phyloP scores from a whole-genome alignment of 192 early-diverging fungal species.

The Thamnidium elegans region DNA sequence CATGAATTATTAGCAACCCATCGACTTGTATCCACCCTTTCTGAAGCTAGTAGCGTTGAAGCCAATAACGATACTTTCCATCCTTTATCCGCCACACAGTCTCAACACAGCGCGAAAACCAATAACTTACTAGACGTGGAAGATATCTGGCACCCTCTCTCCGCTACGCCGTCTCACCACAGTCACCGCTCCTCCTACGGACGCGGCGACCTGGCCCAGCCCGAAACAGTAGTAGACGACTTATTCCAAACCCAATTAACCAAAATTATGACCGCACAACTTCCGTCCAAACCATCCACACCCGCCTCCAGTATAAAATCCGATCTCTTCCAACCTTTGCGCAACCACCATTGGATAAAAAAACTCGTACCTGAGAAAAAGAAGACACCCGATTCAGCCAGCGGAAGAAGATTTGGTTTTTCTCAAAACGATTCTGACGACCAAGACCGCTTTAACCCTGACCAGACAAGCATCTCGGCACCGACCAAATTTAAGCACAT shows the following conservation, averaged over 20 bases:
- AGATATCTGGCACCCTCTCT: too few species aligned
- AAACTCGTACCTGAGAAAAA: background rate
- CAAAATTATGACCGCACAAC: slow-evolving; percentile 3
- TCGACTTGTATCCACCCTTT: background rate
- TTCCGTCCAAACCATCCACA: background rate
- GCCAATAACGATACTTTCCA: too few species aligned
- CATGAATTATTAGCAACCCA: background rate
- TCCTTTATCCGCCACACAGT: too few species aligned
- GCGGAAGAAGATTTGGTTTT: slow-evolving; percentile 9
- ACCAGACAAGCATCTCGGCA: too few species aligned
- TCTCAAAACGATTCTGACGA: slow-evolving; percentile 20
- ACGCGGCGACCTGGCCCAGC: slow-evolving; percentile 16
- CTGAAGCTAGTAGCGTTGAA: too few species aligned
- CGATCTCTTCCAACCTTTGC: background rate
- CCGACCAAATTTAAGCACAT: too few species aligned
- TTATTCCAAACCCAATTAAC: slow-evolving; percentile 11
- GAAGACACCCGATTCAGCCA: background rate
- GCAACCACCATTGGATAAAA: background rate
- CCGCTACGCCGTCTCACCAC: background rate
- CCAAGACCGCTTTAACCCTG: background rate
- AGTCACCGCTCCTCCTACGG: slow-evolving; percentile 11
- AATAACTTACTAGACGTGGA: too few species aligned
- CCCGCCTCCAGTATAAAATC: too few species aligned
- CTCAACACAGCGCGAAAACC: too few species aligned
- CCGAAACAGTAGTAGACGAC: slow-evolving; percentile 4